Percentiles rank a stretch among this genome's conserved stretches.
These are phyloP conservation scores for Sphaerulina populicola DNA, from an alignment of 2,329 filamentous ascomycete species.

Conservation along the genomic window DNA sequence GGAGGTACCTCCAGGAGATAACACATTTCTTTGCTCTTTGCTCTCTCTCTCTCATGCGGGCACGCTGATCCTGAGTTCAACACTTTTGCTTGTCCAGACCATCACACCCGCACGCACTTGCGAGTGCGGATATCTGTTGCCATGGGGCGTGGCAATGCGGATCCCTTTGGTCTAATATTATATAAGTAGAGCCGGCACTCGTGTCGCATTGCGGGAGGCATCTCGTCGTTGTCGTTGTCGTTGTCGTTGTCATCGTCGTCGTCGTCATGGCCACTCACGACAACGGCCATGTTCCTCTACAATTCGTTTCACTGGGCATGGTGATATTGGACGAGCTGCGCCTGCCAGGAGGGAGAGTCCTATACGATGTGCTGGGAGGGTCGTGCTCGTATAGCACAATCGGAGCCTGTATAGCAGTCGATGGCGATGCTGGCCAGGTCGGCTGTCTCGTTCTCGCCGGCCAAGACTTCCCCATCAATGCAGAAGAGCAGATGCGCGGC, in stretches of 20 bases:
- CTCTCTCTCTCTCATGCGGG: not conserved
- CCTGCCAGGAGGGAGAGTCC: constrained; percentile 6
- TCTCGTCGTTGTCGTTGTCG: too few relatives aligned
- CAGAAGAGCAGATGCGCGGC: constrained; percentile 2
- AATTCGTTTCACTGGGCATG: constrained; percentile 11
- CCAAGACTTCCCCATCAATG: constrained; percentile 12
- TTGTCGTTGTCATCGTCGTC: not conserved
- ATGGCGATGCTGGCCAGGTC: not conserved
- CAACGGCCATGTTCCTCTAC: not conserved
- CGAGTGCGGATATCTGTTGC: not conserved
- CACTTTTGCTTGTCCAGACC: not conserved
- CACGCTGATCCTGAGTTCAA: not conserved
- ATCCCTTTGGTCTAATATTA: not conserved
- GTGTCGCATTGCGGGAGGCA: not conserved
- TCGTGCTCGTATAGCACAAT: constrained; percentile 10
- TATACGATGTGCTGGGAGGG: constrained; percentile 10
- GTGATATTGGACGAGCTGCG: constrained; percentile 14
- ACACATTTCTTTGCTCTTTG: not conserved
- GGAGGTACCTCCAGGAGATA: too few relatives aligned
- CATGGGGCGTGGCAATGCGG: not conserved
- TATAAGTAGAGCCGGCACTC: not conserved
- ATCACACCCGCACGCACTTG: not conserved
- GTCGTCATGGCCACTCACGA: constrained; percentile 10
- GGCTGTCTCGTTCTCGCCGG: constrained; percentile 11
- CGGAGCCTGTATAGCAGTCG: constrained; percentile 9